Conservation (phyloP, 768 basidiomycete genomes). For the Suillus placidus region DNA sequence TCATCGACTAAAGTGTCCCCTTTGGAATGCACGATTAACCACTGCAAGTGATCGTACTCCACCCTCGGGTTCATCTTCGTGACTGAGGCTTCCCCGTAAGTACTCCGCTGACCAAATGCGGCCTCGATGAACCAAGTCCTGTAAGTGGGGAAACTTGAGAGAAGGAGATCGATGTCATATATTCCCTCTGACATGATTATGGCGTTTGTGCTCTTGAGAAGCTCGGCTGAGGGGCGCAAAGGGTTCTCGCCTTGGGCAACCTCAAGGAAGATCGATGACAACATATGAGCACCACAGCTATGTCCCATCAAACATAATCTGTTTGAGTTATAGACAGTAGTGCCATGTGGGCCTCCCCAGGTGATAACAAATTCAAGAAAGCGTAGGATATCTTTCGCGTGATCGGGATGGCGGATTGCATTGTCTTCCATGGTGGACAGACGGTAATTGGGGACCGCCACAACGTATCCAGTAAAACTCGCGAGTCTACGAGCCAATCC, state of each 20-base stretch:
- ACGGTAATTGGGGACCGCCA: slow-evolving; percentile 79
- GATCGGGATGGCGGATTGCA: slow-evolving; percentile 64
- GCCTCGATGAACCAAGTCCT: slow-evolving; percentile 67
- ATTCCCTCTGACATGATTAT: slow-evolving; percentile 76
- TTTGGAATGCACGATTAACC: slow-evolving; percentile 77
- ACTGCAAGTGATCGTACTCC: slow-evolving; percentile 43
- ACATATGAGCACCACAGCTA: slow-evolving; percentile 83
- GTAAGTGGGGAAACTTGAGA: slow-evolving; percentile 68
- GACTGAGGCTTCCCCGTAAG: slow-evolving; percentile 54
- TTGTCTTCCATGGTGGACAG: slow-evolving; percentile 52
- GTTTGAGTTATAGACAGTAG: slow-evolving; percentile 40
- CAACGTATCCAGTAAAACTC: slow-evolving; percentile 50
- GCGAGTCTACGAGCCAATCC: slow-evolving; percentile 57
- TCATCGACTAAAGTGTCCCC: slow-evolving; percentile 71
- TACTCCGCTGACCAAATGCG: slow-evolving; percentile 55
- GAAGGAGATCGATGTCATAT: slow-evolving; percentile 70
- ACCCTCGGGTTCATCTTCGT: slow-evolving; percentile 43
- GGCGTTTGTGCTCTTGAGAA: slow-evolving; percentile 52
- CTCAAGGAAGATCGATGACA: slow-evolving; percentile 68
- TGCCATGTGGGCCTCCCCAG: slow-evolving; percentile 37
- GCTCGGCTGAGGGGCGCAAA: slow-evolving; percentile 46
- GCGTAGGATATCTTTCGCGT: slow-evolving; percentile 64
- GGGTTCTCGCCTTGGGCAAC: slow-evolving; percentile 34
- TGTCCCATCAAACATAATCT: slow-evolving; percentile 70
- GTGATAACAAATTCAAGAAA: slow-evolving; percentile 60